A percentile compares a stretch with the other conserved stretches of the same genome.
phyloP scores from a whole-genome alignment of 345 rosid genomes.

The Lepidium aucheri region DNA sequence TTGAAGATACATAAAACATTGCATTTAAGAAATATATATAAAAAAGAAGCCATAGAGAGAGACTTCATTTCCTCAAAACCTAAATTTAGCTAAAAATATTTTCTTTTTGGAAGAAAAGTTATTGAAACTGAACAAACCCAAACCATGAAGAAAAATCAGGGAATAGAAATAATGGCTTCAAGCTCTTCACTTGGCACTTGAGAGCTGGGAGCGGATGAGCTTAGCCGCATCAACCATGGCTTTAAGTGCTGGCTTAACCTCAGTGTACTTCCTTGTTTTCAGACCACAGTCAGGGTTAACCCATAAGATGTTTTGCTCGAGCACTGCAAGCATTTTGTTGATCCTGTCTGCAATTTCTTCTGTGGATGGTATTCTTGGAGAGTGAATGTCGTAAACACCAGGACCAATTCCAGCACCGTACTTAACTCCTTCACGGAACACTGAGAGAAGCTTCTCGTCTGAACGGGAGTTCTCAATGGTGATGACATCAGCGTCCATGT shows the following conservation, averaged over 20 bases:
- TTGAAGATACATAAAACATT: conserved; percentile 17
- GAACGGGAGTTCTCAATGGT: conserved; percentile 99
- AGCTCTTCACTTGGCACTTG: conserved; percentile 65
- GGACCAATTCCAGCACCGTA: conserved; percentile 98
- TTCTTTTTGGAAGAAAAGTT: conserved; percentile 12
- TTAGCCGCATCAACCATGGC: conserved; percentile 93
- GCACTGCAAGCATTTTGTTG: conserved; percentile 95
- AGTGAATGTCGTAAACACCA: conserved; percentile 94
- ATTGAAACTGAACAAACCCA: conserved; percentile 20
- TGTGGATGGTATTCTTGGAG: conserved; percentile 87
- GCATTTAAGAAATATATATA: neutral
- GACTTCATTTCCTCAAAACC: conserved; percentile 17
- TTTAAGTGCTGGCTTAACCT: conserved; percentile 85
- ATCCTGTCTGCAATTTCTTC: conserved; percentile 93
- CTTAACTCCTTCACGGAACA: conserved; percentile 97
- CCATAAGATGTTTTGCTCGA: conserved; percentile 86
- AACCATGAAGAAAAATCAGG: conserved; percentile 8
- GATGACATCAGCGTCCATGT: conserved; percentile 98
- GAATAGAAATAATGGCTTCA: neutral
- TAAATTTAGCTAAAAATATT: conserved; percentile 6
- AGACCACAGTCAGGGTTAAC: conserved; percentile 98
- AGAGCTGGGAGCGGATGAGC: conserved; percentile 80
- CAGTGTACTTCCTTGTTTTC: conserved; percentile 83
- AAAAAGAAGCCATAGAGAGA: neutral
- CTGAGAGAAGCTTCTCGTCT: conserved; percentile 92